Evolutionary conservation across 129 eudicot species (phyloP).

Genomic region (Centrapalus pauciflorus): DNA sequence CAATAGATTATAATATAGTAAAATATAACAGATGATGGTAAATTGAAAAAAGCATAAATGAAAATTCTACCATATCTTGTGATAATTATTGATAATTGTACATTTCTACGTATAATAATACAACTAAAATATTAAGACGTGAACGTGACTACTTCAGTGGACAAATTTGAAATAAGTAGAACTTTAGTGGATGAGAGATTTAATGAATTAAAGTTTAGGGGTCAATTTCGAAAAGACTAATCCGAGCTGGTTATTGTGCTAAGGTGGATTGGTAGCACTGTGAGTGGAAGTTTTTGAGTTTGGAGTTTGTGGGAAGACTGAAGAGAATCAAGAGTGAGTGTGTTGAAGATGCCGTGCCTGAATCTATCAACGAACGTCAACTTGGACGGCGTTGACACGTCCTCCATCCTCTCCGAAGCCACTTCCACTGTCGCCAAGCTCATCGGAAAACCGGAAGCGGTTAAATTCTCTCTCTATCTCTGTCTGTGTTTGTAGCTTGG

Average conservation of each 20-base stretch:
- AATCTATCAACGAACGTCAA: conserved; percentile 84
- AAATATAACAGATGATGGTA: no score
- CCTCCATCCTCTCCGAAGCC: conserved; percentile 83
- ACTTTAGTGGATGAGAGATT: neutral
- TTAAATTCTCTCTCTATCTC: conserved; percentile 17
- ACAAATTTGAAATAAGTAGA: neutral
- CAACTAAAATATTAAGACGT: neutral
- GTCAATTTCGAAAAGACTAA: neutral
- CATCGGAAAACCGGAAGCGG: conserved; percentile 96
- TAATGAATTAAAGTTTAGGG: neutral
- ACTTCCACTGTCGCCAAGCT: conserved; percentile 76
- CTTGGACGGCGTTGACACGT: conserved; percentile 80
- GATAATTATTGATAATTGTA: no score
- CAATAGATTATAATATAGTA: no score
- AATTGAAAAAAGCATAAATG: no score
- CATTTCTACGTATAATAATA: no score
- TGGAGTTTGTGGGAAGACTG: no score
- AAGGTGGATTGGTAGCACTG: neutral
- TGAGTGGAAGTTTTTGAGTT: no score
- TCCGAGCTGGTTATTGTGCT: neutral
- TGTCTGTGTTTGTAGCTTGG: neutral
- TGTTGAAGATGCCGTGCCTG: conserved; percentile 66
- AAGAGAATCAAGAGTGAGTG: neutral
- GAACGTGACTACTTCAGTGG: neutral
- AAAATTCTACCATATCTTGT: no score